Evolutionary conservation across 345 rosid genomes (phyloP).

Genomic region (Eucalyptus erythrocorys): DNA sequence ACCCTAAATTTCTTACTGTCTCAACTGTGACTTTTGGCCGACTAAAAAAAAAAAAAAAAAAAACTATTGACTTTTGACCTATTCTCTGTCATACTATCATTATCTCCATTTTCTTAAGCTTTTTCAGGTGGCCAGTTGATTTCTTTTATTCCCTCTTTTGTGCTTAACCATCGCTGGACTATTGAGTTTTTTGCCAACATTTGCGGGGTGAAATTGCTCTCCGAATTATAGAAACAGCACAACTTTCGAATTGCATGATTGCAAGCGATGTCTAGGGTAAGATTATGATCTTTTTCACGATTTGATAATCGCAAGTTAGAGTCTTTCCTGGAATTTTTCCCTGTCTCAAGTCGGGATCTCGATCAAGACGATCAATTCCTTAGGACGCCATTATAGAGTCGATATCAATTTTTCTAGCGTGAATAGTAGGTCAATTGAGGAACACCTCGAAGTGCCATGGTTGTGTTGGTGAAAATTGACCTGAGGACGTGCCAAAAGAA

Average conservation of each 20-base stretch:
- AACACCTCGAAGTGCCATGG: background rate
- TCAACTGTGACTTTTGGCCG: background rate
- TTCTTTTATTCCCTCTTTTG: background rate
- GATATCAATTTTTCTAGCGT: background rate
- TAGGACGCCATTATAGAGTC: background rate
- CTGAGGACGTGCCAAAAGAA: background rate
- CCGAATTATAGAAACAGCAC: background rate
- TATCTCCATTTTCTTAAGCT: background rate
- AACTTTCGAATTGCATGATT: background rate
- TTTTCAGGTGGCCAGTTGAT: background rate
- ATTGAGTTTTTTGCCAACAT: background rate
- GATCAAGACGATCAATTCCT: background rate
- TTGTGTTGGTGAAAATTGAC: background rate
- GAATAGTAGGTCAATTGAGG: background rate
- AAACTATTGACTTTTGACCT: background rate
- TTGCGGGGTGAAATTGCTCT: background rate
- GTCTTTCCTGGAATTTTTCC: background rate
- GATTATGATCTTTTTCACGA: background rate
- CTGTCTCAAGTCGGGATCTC: background rate
- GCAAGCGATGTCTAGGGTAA: background rate
- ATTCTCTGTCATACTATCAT: background rate
- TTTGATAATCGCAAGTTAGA: background rate
- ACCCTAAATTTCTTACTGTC: background rate
- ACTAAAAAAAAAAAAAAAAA: too few species aligned
- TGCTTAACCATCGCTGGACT: background rate